Evolutionary conservation across 2,329 filamentous ascomycete species (phyloP), one percentile per base, ranked within the genome.

Genomic region (Penicillium sp.): DNA sequence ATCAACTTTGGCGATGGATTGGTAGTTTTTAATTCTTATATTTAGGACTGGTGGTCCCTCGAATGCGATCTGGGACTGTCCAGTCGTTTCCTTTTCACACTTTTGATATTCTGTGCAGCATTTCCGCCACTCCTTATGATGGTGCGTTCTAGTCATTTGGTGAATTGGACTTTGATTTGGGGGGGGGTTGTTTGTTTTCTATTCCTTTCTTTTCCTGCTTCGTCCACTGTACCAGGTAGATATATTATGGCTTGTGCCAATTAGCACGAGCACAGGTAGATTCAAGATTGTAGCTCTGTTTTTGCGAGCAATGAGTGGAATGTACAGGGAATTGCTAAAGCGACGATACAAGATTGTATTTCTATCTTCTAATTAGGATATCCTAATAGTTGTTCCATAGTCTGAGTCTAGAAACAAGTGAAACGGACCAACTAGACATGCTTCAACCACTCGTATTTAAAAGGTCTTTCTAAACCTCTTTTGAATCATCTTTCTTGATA

Each of bases 21-120:
- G 22, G 17, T 30, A 30, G 26, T 15, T 37, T 35, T 35, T 58
- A 59, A 59, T 59, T 55, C 13, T 63, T 65, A 64, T 59, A 37
- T 26, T 15, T 37, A 30, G 4, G 4, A 35, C 33, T 33, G 37
- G 4, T 49, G 30, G 35, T 56, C 24, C 28, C 44, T 28, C 35
- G 24, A 22, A 50, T 53, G 19, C 37, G 24, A 35, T 13, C 19
- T 49, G 53, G 57, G 38, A 26, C 44, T 40, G 19, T 53, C 19
- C 44, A 35, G 38, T 60, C 53, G 17, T 19, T 63, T 58, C 19
- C 12, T 22, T 35, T 45, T 49, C 2, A 13, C 44, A 50, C 13
- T 12, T 61, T 57, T 22, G n/a, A 33, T 42, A 37, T 10, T 10
- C 15, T 54, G 28, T 51, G n/a, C 30, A 13, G 17, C 19, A 35